A percentile compares a stretch with the other conserved stretches of the same genome.
phyloP scores from a whole-genome alignment of 371 early-diverging fungal species.

The Dichotomocladium elegans region DNA sequence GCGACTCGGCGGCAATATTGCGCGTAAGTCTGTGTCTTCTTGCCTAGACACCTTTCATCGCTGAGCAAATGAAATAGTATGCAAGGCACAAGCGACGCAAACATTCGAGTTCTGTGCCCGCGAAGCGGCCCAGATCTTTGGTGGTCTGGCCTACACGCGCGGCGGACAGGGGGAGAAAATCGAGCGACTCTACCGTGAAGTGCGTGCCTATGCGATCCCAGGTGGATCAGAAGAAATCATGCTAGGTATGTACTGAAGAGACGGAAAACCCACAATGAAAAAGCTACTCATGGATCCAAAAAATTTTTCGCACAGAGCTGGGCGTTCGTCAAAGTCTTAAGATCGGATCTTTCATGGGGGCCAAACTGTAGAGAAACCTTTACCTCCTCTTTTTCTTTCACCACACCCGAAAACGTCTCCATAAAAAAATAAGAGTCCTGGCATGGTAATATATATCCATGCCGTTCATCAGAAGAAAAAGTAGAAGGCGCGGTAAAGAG shows the following conservation, averaged over 20 bases:
- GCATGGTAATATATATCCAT: too few relatives aligned
- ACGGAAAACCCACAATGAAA: too few relatives aligned
- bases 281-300: too few relatives aligned
- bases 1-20: constrained; percentile 84
- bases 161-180: constrained; percentile 83
- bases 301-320: too few relatives aligned
- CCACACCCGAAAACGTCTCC: too few relatives aligned
- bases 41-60: too few relatives aligned
- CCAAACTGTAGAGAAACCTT: constrained; percentile 45
- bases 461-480: too few relatives aligned
- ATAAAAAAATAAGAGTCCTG: too few relatives aligned
- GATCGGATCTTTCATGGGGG: constrained; percentile 64
- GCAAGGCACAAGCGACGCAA: constrained; percentile 84
- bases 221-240: constrained; percentile 68
- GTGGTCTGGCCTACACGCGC: constrained; percentile 81
- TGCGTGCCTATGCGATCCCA: constrained; percentile 83
- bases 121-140: constrained; percentile 91
- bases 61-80: too few relatives aligned
- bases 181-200: constrained; percentile 86
- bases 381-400: too few relatives aligned
- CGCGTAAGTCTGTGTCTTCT: constrained; percentile 33
- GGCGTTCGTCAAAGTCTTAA: constrained; percentile 66
- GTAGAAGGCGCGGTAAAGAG: too few relatives aligned
- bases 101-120: constrained; percentile 86
- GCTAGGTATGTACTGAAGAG: too few relatives aligned